Evolutionary conservation across 306 rosid genomes (phyloP), one percentile per base, ranked within the genome.

Genomic region (Glycine soja): DNA sequence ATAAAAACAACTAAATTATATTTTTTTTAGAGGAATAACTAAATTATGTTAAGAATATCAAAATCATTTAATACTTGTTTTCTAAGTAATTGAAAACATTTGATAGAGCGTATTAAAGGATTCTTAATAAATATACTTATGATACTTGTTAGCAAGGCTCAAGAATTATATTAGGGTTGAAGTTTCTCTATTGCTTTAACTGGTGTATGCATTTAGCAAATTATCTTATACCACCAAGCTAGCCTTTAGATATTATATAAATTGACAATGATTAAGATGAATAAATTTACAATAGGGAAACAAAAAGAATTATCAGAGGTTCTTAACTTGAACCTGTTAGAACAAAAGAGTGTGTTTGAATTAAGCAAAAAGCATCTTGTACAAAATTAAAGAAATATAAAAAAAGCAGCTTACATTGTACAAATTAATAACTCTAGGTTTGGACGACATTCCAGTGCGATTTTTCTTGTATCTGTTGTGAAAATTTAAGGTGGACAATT

Each of bases 381-480:
- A 4, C 4, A 34, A 72, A 52, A 52, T 67, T 8, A 68, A 56
- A 14, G 16, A 42, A 51, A 36, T 38, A 10, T 51, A 30, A 3
- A 7, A 15, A 63, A 54, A 9, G 46, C 50, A 67, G 5, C 16
- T 45, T 54, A 11, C 38, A 43, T 18, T 40, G 32, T 78, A 18
- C 56, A 52, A 14, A 52, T 11, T 6, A 19, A 19, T 19, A 19
- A 64, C 30, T 62, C 68, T 14, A 15, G 65, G n/a, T 15, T 64
- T n/a, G 51, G 9, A 58, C 30, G 30, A 24, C 54, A 75, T 15
- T 38, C 24, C 76, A 38, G n/a, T 38, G 3, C 56, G 51, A 40
- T 19, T 83, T 40, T 36, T 43, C 56, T 48, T 18, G 47, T 13
- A 79, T 30, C 30, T 48, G 43, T 66, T 72, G 42, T 50, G 38